phyloP scores from a whole-genome alignment of 805 yeast species.

The Metschnikowia kofuensis region DNA sequence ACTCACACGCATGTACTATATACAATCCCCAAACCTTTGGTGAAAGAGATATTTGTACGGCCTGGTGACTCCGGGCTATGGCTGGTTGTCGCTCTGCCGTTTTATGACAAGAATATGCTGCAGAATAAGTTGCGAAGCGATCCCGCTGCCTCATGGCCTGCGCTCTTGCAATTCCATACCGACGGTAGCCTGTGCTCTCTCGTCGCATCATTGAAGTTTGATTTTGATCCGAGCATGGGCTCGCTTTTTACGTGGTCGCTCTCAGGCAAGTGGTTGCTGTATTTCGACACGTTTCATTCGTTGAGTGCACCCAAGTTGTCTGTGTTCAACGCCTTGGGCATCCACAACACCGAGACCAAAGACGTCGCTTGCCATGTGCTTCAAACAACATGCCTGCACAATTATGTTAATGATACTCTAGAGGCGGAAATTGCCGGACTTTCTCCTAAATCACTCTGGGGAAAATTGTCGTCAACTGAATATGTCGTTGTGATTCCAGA shows the following conservation, averaged over 20 bases:
- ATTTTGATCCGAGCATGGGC: constrained; percentile 14
- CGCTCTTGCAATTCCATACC: constrained; percentile 29
- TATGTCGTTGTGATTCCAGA: constrained; percentile 5
- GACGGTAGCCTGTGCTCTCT: constrained; percentile 31
- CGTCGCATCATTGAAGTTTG: constrained; percentile 19
- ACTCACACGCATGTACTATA: constrained; percentile 33
- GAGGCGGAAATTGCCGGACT: constrained; percentile 1
- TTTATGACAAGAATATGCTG: constrained; percentile 14
- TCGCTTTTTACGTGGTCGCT: constrained; percentile 29
- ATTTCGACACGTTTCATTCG: constrained; percentile 22
- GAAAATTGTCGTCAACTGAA: background rate
- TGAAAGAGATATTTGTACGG: constrained; percentile 17
- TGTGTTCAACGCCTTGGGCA: constrained; percentile 28
- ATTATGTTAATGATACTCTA: background rate
- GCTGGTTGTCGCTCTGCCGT: constrained; percentile 30
- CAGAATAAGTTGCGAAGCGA: background rate
- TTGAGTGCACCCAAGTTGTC: constrained; percentile 29
- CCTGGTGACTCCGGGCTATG: constrained; percentile 25
- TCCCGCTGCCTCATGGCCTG: constrained; percentile 8
- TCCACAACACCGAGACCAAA: constrained; percentile 10
- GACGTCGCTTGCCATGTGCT: constrained; percentile 6
- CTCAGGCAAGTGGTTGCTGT: constrained; percentile 34
- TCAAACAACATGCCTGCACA: constrained; percentile 3
- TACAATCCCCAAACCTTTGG: constrained; percentile 33
- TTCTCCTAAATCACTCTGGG: constrained; percentile 4